phyloP scores from a whole-genome alignment of 192 early-diverging fungal genomes.

The Rhizophagus clarus region DNA sequence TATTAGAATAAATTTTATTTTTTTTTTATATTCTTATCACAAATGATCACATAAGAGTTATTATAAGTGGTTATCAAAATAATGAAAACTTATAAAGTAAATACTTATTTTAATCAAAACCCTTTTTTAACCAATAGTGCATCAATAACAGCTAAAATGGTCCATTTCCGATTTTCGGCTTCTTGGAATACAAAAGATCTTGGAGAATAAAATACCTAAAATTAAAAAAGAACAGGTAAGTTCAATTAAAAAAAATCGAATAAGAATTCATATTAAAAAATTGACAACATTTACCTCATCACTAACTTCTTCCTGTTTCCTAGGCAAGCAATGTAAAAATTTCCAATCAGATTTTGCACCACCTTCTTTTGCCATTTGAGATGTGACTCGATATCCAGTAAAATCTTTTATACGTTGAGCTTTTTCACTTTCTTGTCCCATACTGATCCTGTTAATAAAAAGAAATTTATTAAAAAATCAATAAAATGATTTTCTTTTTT shows the following conservation, averaged over 20 bases:
- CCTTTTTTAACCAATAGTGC: slow-evolving; percentile 62
- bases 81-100: too few relatives aligned
- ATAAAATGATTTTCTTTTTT: neutral
- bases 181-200: slow-evolving; percentile 95
- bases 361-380: slow-evolving; percentile 75
- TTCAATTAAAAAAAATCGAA: neutral
- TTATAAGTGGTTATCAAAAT: too few relatives aligned
- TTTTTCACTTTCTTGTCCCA: slow-evolving; percentile 97
- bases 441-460: slow-evolving; percentile 68
- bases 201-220: slow-evolving; percentile 78
- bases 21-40: too few relatives aligned
- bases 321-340: slow-evolving; percentile 98
- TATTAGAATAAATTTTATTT: too few relatives aligned
- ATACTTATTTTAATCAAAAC: slow-evolving; percentile 34
- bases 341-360: slow-evolving; percentile 87
- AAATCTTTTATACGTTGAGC: slow-evolving; percentile 79
- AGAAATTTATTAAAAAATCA: neutral
- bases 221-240: neutral
- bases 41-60: too few relatives aligned
- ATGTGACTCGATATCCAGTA: slow-evolving; percentile 86
- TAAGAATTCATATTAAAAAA: neutral
- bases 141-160: slow-evolving; percentile 85
- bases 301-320: slow-evolving; percentile 96
- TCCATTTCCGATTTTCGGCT: slow-evolving; percentile 99
- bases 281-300: slow-evolving; percentile 67